Evolutionary conservation across 345 rosid genomes (phyloP).

Genomic region (Populus pruinosa): DNA sequence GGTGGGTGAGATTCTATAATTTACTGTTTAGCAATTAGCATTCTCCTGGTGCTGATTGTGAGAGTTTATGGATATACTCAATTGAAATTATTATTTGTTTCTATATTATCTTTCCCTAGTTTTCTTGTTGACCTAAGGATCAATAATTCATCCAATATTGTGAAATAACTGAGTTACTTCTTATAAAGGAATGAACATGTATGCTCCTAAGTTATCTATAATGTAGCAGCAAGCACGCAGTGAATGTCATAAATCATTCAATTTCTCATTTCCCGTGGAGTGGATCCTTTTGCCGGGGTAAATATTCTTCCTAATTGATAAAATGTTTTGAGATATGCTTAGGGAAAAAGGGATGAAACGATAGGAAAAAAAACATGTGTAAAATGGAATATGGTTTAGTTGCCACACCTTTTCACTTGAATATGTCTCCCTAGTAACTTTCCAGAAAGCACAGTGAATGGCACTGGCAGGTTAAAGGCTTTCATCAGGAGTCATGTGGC

Average conservation of each 20-base stretch:
- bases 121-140: background rate
- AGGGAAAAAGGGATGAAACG: background rate
- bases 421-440: background rate
- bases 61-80: background rate
- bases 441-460: background rate
- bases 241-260: background rate
- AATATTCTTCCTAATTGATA: background rate
- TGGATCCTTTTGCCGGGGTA: background rate
- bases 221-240: background rate
- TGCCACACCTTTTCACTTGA: background rate
- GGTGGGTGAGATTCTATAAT: conserved; percentile 34
- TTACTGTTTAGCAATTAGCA: background rate
- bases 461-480: background rate
- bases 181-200: background rate
- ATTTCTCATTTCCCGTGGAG: background rate
- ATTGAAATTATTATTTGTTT: background rate
- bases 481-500: background rate
- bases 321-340: background rate
- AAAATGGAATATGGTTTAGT: background rate
- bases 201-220: too few relatives aligned
- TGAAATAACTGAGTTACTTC: background rate
- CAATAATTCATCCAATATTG: background rate
- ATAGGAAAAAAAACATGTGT: background rate
- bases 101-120: background rate
- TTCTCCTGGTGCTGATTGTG: background rate